Evolutionary conservation across 805 yeast genomes (phyloP).

Genomic region (Candida railenensis): DNA sequence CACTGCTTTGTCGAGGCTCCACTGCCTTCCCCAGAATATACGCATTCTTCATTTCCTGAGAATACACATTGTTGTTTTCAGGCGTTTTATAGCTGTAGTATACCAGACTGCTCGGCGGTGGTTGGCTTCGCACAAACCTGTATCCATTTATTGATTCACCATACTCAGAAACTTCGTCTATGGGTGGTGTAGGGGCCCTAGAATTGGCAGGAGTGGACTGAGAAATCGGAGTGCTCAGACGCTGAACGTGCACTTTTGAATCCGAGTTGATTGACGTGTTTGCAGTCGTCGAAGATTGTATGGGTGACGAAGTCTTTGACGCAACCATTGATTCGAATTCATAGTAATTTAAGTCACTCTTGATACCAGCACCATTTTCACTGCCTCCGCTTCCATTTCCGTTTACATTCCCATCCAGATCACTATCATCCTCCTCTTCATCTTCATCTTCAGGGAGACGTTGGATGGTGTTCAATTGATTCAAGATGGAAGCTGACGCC

Average conservation of each 20-base stretch:
- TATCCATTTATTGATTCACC: conserved; percentile 44
- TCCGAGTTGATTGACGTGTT: background rate
- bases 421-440: background rate
- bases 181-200: conserved; percentile 31
- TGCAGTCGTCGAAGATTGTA: conserved; percentile 1
- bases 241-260: conserved; percentile 1
- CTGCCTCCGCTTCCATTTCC: background rate
- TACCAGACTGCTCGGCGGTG: conserved; percentile 8
- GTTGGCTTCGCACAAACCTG: conserved; percentile 30
- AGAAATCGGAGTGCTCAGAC: conserved; percentile 34
- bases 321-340: no score
- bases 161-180: conserved; percentile 18
- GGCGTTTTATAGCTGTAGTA: conserved; percentile 19
- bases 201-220: conserved; percentile 45
- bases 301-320: background rate
- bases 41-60: conserved; percentile 23
- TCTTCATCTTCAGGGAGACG: conserved; percentile 11
- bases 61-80: conserved; percentile 12
- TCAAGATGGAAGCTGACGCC: conserved; percentile 20
- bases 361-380: no score
- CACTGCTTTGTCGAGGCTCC: background rate
- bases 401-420: background rate
- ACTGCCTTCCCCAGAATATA: conserved; percentile 14
- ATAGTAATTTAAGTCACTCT: background rate
- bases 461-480: conserved; percentile 15